phyloP scores from a whole-genome alignment of 225 moss, liverwort and hornwort species.

The Bryum argenteum region DNA sequence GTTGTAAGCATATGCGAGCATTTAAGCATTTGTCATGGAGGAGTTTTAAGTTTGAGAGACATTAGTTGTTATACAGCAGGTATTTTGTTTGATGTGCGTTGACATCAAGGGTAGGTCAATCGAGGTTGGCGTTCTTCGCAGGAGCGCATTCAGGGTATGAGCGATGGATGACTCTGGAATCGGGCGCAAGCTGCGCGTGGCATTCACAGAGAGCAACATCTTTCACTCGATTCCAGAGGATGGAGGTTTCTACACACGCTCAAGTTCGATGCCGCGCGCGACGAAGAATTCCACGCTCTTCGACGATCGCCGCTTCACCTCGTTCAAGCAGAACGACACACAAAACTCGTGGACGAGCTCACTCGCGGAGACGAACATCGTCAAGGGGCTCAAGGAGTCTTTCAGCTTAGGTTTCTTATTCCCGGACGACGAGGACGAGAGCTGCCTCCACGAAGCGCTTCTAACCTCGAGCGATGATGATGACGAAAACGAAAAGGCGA shows the following conservation, averaged over 20 bases:
- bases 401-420: conserved; percentile 51
- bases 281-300: background rate
- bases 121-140: too few species aligned
- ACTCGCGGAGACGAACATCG: conserved; percentile 26
- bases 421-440: conserved; percentile 44
- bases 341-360: conserved; percentile 33
- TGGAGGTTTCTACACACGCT: conserved; percentile 18
- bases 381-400: conserved; percentile 37
- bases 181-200: conserved; percentile 35
- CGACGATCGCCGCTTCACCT: background rate
- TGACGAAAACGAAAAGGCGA: conserved; percentile 1
- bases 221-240: conserved; percentile 51
- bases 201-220: conserved; percentile 41
- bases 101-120: too few species aligned
- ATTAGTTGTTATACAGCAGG: too few species aligned
- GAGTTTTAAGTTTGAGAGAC: too few species aligned
- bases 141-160: background rate
- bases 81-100: too few species aligned
- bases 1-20: background rate
- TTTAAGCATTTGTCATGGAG: background rate
- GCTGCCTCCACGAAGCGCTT: conserved; percentile 34
- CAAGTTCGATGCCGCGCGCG: conserved; percentile 25
- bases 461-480: conserved; percentile 5
- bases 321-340: background rate
- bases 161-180: conserved; percentile 25